phyloP scores from a whole-genome alignment of 805 yeast species.

The Huiozyma naganishii region DNA sequence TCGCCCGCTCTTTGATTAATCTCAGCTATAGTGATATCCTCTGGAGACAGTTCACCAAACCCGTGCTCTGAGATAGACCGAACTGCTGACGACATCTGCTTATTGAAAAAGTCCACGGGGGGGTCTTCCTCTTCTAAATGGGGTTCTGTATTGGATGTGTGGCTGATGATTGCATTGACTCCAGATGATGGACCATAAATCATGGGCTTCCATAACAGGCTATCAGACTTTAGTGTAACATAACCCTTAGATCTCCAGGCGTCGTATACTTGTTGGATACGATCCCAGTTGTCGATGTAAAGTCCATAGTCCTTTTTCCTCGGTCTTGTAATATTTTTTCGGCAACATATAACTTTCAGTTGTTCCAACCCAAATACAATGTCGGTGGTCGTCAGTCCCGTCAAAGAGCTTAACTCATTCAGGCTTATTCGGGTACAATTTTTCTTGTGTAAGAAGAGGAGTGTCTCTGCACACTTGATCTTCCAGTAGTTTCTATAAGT shows the following conservation, averaged over 20 bases:
- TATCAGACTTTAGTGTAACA: slow-evolving; percentile 38
- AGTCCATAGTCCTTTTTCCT: slow-evolving; percentile 10
- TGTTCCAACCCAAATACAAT: slow-evolving; percentile 80
- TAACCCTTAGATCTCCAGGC: slow-evolving; percentile 48
- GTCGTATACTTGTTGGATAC: slow-evolving; percentile 30
- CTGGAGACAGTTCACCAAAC: too few relatives aligned
- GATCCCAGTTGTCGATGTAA: slow-evolving; percentile 27
- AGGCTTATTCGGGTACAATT: slow-evolving; percentile 34
- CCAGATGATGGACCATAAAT: slow-evolving; percentile 84
- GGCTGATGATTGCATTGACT: slow-evolving; percentile 38
- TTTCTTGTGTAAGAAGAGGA: slow-evolving; percentile 9
- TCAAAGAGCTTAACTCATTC: slow-evolving; percentile 48
- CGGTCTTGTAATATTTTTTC: slow-evolving; percentile 40
- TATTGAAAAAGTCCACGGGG: slow-evolving; percentile 27
- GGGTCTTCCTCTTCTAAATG: background rate
- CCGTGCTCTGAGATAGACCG: too few relatives aligned
- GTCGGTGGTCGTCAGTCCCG: slow-evolving; percentile 85
- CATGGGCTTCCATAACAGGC: slow-evolving; percentile 70
- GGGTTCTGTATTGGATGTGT: background rate
- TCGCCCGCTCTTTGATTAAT: too few relatives aligned
- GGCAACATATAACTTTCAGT: slow-evolving; percentile 40
- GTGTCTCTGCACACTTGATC: slow-evolving; percentile 41
- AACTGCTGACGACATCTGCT: slow-evolving; percentile 29
- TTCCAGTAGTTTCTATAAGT: slow-evolving; percentile 88
- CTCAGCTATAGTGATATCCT: too few relatives aligned